Base-by-base conservation (phyloP, 495 filamentous ascomycete species). In the Neurospora sp. region DNA sequence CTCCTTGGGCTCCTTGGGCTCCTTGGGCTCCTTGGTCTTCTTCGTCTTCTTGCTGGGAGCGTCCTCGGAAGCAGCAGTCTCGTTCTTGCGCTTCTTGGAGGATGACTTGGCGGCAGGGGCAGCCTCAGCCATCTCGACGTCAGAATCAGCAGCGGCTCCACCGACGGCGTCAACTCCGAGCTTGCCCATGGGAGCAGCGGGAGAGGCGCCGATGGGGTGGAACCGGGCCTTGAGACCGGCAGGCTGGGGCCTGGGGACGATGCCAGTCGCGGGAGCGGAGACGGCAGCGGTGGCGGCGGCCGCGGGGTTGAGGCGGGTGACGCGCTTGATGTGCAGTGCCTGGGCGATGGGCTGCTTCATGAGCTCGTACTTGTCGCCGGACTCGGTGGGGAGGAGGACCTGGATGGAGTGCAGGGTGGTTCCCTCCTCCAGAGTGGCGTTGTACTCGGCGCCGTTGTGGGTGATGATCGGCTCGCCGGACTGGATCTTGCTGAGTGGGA, bases 11-110 rank as follows among this genome's bases (percentile, higher is more conserved):
- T 61, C 22, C 53, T 61, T 61, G 1, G 20, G n/a, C 48, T 14
- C 59, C 38, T 35, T 73, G 22, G 53, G 10, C 1, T 61, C 22
- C 53, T 61, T 61, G 1, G 20, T 59, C 53, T 61, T 61, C 53
- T 61, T 61, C 0, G 53, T 73, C 40, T 76, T 70, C 31, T 73
- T 73, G 39, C 76, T 74, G 0, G 79, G 76, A 31, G 73, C 79
- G 7, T 82, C 79, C 7, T 87, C 84, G n/a, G 76, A 68, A 2
- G 81, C 81, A 2, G 81, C 81, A 0, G 78, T 76, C 12, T 76
- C 81, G 7, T 78, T 78, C 70, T 85, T 83, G 70, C 86, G 85
- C 76, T 88, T 88, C 72, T 80, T 82, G n/a, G 75, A 72, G 9
- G 44, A 73, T 38, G 76, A 76, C 8, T 79, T 76, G 22, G 70